phyloP scores from a whole-genome alignment of 768 basidiomycete genomes.

The Mycena rosella region DNA sequence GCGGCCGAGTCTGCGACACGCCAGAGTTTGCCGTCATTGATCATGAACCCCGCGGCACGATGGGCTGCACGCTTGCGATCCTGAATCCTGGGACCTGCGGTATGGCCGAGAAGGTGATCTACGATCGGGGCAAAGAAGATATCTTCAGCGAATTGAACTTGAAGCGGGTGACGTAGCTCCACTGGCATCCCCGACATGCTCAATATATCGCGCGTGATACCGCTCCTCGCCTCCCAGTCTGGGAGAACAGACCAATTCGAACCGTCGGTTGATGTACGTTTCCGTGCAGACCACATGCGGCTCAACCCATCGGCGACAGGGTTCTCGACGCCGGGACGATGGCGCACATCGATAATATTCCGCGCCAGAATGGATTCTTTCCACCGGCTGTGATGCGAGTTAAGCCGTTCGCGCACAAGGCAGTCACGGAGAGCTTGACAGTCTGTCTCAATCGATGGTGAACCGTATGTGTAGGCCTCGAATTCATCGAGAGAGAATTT shows the following conservation, averaged over 20 bases:
- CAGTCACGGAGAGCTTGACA: slow-evolving; percentile 40
- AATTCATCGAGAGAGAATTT: slow-evolving; percentile 43
- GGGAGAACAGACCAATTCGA: slow-evolving; percentile 41
- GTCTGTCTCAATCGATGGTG: slow-evolving; percentile 34
- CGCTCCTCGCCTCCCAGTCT: slow-evolving; percentile 43
- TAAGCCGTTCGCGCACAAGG: slow-evolving; percentile 37
- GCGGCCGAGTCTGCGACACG: slow-evolving; percentile 20
- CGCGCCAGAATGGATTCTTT: slow-evolving; percentile 42
- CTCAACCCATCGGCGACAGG: slow-evolving; percentile 43
- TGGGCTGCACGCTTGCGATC: slow-evolving; percentile 16
- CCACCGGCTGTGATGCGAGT: slow-evolving; percentile 44
- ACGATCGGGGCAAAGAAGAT: slow-evolving; percentile 29
- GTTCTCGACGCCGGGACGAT: slow-evolving; percentile 39
- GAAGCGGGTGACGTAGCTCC: slow-evolving; percentile 13
- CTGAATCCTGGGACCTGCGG: slow-evolving; percentile 29
- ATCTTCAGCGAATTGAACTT: slow-evolving; percentile 33
- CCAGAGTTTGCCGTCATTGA: slow-evolving; percentile 24
- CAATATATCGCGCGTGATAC: slow-evolving; percentile 20
- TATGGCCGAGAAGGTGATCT: slow-evolving; percentile 16
- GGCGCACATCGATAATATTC: slow-evolving; percentile 31
- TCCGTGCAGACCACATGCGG: slow-evolving; percentile 28
- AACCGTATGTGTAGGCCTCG: slow-evolving; percentile 41
- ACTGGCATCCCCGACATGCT: background rate
- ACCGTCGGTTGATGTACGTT: slow-evolving; percentile 17
- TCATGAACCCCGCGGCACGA: slow-evolving; percentile 19